Base-by-base conservation (phyloP, 2,329 filamentous ascomycete genomes). In the Chaetomium strumarium region DNA sequence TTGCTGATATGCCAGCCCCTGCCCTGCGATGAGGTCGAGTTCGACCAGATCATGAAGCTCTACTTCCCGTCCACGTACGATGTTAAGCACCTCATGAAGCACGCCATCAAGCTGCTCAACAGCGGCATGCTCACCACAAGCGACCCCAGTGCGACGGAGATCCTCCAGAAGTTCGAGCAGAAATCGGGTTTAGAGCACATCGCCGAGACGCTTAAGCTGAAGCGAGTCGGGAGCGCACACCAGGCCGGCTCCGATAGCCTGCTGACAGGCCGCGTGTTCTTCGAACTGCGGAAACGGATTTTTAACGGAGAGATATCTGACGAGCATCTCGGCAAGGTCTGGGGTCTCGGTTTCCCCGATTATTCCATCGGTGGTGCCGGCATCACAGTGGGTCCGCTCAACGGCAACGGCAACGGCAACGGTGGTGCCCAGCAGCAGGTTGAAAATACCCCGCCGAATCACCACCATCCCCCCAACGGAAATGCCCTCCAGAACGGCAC, bases 71-170 rank as follows among this genome's bases (percentile, higher is more conserved):
- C 85, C 16, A 83, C 95, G 0, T 95, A 93, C 68, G 93, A 99
- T 67, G 93, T 99, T 61, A 99, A 99, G 73, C 95, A 93, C 68
- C 80, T 99, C 38, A 92, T 96, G 81, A 95, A 96, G 67, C 84
- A 90, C 64, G 90, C 90, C 29, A 86, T 87, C 59, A 81, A 81
- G 61, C 79, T 85, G 49, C 81, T 86, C 65, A 80, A 81, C 51
- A 78, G 79, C 46, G 80, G 72, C 66, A 85, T 82, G 46, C 69
- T 81, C 12, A 83, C 79, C 9, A 84, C 81, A 43, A 74, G 79
- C 49, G 85, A 88, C 54, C 77, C 80, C 2, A 75, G 75, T 52
- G 86, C 83, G 14, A 75, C 79, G 20, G 86, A 90, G 64, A 86
- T 96, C 53, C 75, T 97, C 56, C 83, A 86, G 59, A 89, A 88